A percentile compares a stretch with the other conserved stretches of the same genome.
phyloP scores from a whole-genome alignment of 441 rosid species.

The Populus hybrid region DNA sequence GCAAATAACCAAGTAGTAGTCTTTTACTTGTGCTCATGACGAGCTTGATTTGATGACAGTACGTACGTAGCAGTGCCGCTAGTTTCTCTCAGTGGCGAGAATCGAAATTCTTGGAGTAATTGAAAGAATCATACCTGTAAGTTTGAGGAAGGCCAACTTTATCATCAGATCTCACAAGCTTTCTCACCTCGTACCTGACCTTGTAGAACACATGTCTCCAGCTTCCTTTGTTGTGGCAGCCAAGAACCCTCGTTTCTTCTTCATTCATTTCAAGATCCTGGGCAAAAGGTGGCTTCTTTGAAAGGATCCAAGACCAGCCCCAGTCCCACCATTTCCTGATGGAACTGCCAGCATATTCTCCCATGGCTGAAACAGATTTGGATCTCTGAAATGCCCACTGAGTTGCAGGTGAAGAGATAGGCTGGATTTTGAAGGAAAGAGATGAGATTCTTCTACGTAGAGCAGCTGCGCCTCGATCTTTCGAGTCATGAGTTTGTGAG shows the following conservation, averaged over 20 bases:
- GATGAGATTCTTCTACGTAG: slow-evolving; percentile 65
- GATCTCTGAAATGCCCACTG: slow-evolving; percentile 55
- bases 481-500: slow-evolving; percentile 19
- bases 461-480: slow-evolving; percentile 16
- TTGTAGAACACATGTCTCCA: slow-evolving; percentile 72
- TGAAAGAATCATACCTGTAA: slow-evolving; percentile 42
- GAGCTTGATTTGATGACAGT: too few species aligned
- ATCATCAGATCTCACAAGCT: slow-evolving; percentile 36
- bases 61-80: too few species aligned
- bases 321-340: slow-evolving; percentile 76
- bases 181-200: slow-evolving; percentile 51
- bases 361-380: slow-evolving; percentile 61
- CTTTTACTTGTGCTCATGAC: too few species aligned
- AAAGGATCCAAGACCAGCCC: slow-evolving; percentile 76
- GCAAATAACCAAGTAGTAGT: not conserved
- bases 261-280: slow-evolving; percentile 81
- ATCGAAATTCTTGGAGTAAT: slow-evolving; percentile 36
- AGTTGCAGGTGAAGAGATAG: slow-evolving; percentile 31
- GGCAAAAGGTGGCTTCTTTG: slow-evolving; percentile 60
- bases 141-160: slow-evolving; percentile 56
- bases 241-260: slow-evolving; percentile 57
- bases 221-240: slow-evolving; percentile 62
- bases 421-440: slow-evolving; percentile 50
- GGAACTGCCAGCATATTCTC: slow-evolving; percentile 49
- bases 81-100: not conserved